Percentiles rank a stretch among this genome's conserved stretches.
Conservation (phyloP, 2,329 filamentous ascomycete species). For the Paecilomyces fulvus region DNA sequence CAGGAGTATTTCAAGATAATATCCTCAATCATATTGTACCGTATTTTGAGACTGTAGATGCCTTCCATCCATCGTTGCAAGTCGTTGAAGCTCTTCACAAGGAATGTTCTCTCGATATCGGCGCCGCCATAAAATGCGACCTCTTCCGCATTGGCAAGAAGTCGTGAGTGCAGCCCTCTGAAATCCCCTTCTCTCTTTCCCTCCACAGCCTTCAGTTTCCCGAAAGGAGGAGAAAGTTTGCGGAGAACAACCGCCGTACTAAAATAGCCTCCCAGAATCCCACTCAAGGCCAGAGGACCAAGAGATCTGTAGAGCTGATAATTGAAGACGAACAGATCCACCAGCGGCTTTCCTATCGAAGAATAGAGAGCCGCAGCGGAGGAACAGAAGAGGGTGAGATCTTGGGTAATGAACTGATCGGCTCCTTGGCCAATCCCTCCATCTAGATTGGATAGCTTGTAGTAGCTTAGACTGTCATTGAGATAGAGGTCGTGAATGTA, state of each 20-base stretch:
- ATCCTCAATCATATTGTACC: conserved; percentile 97
- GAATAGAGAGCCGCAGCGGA: conserved; percentile 90
- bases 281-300: conserved; percentile 77
- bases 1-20: conserved; percentile 98
- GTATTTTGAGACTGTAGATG: conserved; percentile 94
- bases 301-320: conserved; percentile 92
- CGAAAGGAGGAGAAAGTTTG: conserved; percentile 85
- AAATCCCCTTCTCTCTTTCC: conserved; percentile 94
- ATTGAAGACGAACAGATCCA: conserved; percentile 97
- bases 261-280: conserved; percentile 86
- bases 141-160: conserved; percentile 96
- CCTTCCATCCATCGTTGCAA: conserved; percentile 96
- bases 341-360: conserved; percentile 90
- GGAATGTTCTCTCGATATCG: conserved; percentile 86
- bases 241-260: conserved; percentile 84
- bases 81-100: conserved; percentile 86
- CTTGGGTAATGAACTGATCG: conserved; percentile 96
- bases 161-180: conserved; percentile 75
- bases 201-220: conserved; percentile 92
- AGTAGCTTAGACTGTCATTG: conserved; percentile 91
- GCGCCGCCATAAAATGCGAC: conserved; percentile 96
- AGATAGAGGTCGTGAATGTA: conserved; percentile 98
- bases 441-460: conserved; percentile 87
- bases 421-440: conserved; percentile 85
- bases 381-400: conserved; percentile 89